Base-by-base conservation (phyloP, 1,139 yeast genomes). In the Meyerozyma guilliermondii region DNA sequence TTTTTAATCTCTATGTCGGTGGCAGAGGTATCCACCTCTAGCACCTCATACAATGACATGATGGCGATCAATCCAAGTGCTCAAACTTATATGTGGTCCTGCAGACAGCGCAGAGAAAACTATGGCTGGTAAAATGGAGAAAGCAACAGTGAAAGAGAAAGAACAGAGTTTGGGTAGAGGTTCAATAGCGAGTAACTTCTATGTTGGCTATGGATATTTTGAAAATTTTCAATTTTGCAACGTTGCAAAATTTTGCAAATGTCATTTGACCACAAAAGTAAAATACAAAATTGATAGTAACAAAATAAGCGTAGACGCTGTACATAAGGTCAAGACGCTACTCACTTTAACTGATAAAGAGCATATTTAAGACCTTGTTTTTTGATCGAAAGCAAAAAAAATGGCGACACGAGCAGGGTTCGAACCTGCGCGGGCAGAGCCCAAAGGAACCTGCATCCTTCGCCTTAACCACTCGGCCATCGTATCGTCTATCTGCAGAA, bases 21-120 rank as follows among this genome's bases (percentile, higher is more conserved):
- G 7, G 95, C 94, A 18, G 78, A 71, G 16, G 74, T 60, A 8
- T 76, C 76, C 8, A 87, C 78, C 35, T 87, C 94, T 24, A 87
- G 74, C 7, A 86, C 68, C 46, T 77, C 88, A 60, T 87, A 87
- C 44, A 78, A 75, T 50, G 40, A 38, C 40, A 38, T 38, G 40
- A 24, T 36, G 31, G 23, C 14, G 23, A 17, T 29, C 18, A n/a
- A 3, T 13, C 33, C 18, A 9, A 7, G 13, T 26, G 11, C 33
- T 13, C 14, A 7, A 13, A 29, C 4, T n/a, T 16, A 13, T 29
- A 29, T 13, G 10, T 8, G 4, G 18, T 29, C 33, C 33, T 29
- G 33, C 18, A 29, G 28, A 26, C 22, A 20, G 22, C 2, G 22
- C 22, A 20, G 7, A 6, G 22, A 20, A 20, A 20, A 20, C 6